Evolutionary conservation across 192 early-diverging fungal species (phyloP), one percentile per base, ranked within the genome.

Genomic region (Tieghemiomyces parasiticus): DNA sequence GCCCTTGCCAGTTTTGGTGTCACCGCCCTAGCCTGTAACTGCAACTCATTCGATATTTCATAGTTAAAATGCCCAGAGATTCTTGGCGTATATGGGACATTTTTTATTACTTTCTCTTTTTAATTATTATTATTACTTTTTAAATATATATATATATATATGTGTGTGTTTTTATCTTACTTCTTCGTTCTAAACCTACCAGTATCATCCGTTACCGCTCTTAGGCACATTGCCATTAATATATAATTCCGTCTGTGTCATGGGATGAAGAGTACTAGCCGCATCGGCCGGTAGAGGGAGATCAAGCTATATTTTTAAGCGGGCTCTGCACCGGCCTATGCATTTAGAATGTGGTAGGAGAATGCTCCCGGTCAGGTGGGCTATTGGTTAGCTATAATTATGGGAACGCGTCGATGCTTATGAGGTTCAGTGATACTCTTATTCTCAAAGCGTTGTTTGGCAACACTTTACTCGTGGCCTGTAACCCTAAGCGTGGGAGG

Each of bases 1-100:
- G 80, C 83, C 16, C 49, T 73, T 31, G 60, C 79, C 26, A 73
- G 72, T 52, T 83, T 83, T 65, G 65, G 66, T 2, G 60, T 79
- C 10, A 58, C 55, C 20, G 55, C 72, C 68, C 31, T 76, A 71
- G 70, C 65, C 68, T 13, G 68, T 70, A 26, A 66, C 66, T 61
- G 61, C 68, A 10, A 62, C 64, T 19, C 71, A 66, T 6, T 76
- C 67, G 30, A 47, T 69, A 45, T 50, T 50, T 50, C 26, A 26
- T 48, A 4, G 26, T 50, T 4, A 20, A 4, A 25, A 50, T 3
- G 4, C 26, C 22, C 19, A n/a, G 22, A 22, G 24, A 25, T 25
- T 50, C 16, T 42, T 50, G 12, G 26, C 26, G 26, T 26, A 25
- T 26, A 50, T 26, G 26, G 4, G 6, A 13, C 13, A 13, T 50